phyloP scores from a whole-genome alignment of 768 basidiomycete species.

The Suillus lakei region DNA sequence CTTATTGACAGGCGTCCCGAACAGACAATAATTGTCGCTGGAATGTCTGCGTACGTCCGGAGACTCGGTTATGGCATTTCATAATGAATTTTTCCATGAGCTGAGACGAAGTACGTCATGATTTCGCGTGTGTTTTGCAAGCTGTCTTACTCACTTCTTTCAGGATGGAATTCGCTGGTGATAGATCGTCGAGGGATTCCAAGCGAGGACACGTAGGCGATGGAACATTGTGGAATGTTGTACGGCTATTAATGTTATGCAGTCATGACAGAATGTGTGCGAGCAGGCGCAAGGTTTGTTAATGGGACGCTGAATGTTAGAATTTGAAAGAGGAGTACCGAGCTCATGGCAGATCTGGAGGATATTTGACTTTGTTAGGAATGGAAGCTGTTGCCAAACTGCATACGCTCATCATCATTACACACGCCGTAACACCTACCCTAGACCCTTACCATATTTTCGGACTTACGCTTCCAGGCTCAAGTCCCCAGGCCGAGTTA shows the following conservation, averaged over 20 bases:
- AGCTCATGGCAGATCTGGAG: no score
- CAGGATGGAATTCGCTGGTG: constrained; percentile 73
- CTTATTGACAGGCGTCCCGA: constrained; percentile 60
- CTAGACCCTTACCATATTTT: no score
- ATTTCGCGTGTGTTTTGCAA: neutral
- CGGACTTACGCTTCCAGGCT: no score
- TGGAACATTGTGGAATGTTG: constrained; percentile 76
- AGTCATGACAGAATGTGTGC: constrained; percentile 88
- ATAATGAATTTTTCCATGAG: constrained; percentile 83
- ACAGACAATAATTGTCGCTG: constrained; percentile 76
- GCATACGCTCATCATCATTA: no score
- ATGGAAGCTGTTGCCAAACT: no score
- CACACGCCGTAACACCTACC: no score
- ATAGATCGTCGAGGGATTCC: constrained; percentile 54
- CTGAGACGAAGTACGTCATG: constrained; percentile 44
- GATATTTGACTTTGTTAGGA: no score
- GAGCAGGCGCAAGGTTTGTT: no score
- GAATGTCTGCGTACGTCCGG: constrained; percentile 66
- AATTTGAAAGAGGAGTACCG: no score
- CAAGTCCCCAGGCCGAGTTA: no score
- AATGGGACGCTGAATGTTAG: no score
- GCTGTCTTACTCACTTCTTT: constrained; percentile 70
- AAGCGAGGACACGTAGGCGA: constrained; percentile 78
- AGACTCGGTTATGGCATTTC: constrained; percentile 62
- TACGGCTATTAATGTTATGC: constrained; percentile 72